phyloP scores from a whole-genome alignment of 176 grass and related monocot species.

The Triticum dicoccoides region DNA sequence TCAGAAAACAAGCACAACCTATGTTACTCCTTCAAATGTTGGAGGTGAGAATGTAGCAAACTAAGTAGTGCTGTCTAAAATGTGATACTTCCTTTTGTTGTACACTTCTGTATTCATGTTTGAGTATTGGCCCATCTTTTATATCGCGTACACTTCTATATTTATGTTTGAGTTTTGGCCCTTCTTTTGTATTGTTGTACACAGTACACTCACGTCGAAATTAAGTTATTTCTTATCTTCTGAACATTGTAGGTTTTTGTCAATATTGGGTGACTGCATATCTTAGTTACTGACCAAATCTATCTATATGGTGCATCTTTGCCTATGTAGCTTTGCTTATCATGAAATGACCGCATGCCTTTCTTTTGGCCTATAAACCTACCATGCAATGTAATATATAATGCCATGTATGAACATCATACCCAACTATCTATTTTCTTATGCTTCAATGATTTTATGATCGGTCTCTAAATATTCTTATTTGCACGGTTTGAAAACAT shows the following conservation, averaged over 20 bases:
- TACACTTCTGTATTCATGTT: not conserved
- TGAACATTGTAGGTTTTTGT: not conserved
- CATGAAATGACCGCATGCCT: too few species aligned
- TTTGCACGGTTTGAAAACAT: too few species aligned
- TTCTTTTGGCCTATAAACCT: too few species aligned
- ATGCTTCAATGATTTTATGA: too few species aligned
- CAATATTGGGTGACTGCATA: not conserved
- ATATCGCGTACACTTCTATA: not conserved
- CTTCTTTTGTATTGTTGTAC: not conserved
- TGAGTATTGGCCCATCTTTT: not conserved
- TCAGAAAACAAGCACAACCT: not conserved
- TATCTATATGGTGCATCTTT: too few species aligned
- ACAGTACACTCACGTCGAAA: not conserved
- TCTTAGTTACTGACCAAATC: too few species aligned
- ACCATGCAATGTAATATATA: too few species aligned
- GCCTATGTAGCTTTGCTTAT: too few species aligned
- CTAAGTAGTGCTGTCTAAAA: not conserved
- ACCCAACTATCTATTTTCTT: too few species aligned
- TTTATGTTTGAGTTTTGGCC: not conserved
- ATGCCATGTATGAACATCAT: too few species aligned
- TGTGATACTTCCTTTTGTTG: not conserved
- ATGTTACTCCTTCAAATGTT: not conserved
- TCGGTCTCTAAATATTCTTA: too few species aligned
- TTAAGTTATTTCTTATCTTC: conserved; percentile 3
- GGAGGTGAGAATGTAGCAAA: not conserved